A percentile compares a stretch with the other conserved stretches of the same genome.
Conservation (phyloP, 192 early-diverging fungal genomes). For the Backusella macrospora region DNA sequence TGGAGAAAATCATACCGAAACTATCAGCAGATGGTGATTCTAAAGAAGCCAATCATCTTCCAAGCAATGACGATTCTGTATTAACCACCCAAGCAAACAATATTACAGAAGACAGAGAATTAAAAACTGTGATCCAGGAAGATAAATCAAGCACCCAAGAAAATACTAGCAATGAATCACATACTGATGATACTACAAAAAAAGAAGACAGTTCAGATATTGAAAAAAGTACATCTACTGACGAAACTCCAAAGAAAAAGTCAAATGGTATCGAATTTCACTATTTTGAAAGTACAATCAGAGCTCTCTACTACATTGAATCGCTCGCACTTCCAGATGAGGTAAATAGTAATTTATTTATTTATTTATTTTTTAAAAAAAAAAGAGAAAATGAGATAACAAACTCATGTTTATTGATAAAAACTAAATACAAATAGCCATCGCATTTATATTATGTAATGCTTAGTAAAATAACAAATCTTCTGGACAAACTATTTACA, state of each 20-base stretch:
- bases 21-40: background rate
- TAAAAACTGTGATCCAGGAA: too few relatives aligned
- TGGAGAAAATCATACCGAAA: background rate
- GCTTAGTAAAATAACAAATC: background rate
- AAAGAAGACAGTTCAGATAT: background rate
- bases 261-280: background rate
- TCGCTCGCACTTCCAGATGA: background rate
- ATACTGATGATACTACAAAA: too few relatives aligned
- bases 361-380: too few relatives aligned
- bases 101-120: too few relatives aligned
- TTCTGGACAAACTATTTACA: background rate
- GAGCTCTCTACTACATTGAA: background rate
- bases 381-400: background rate
- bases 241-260: background rate
- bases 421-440: background rate
- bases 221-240: background rate
- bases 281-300: background rate
- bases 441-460: background rate
- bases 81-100: too few relatives aligned
- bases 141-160: too few relatives aligned
- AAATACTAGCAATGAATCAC: too few relatives aligned
- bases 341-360: too few relatives aligned
- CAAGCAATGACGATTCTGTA: too few relatives aligned
- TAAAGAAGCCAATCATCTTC: too few relatives aligned
- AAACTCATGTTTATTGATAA: background rate